Evolutionary conservation across 805 yeast genomes (phyloP).

Genomic region (Kregervanrija pseudodelftensis): DNA sequence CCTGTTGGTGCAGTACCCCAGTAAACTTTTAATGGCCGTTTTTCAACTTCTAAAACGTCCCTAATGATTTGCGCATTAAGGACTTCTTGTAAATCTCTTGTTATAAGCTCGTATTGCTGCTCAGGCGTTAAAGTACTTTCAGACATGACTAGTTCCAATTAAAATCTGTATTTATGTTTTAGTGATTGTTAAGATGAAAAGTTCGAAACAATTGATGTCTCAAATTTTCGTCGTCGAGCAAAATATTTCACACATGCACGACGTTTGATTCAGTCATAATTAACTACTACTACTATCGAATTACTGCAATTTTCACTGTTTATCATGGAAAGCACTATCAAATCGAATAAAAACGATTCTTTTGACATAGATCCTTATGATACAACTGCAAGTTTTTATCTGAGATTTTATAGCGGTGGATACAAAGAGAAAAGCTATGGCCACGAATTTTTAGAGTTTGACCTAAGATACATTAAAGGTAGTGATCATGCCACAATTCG

Average conservation of each 20-base stretch:
- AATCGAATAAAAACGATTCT: neutral
- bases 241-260: no score
- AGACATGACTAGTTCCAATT: constrained; percentile 11
- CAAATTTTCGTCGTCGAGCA: no score
- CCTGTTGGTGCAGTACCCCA: constrained; percentile 99
- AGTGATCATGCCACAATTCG: constrained; percentile 15
- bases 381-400: constrained; percentile 20
- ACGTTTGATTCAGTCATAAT: no score
- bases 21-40: constrained; percentile 79
- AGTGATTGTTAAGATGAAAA: no score
- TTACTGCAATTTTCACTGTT: neutral
- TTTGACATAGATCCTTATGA: constrained; percentile 1
- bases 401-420: constrained; percentile 36
- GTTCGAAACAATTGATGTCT: neutral
- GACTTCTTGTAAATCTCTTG: constrained; percentile 85
- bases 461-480: constrained; percentile 10
- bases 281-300: no score
- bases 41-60: constrained; percentile 70
- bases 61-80: constrained; percentile 83
- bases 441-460: constrained; percentile 35
- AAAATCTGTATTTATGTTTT: neutral
- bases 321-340: neutral
- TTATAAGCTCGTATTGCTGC: constrained; percentile 67
- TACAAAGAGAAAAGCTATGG: constrained; percentile 25
- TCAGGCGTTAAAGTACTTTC: constrained; percentile 38